Evolutionary conservation across 2,329 filamentous ascomycete genomes (phyloP), one percentile per base, ranked within the genome.

Genomic region (Botryotinia narcissicola): DNA sequence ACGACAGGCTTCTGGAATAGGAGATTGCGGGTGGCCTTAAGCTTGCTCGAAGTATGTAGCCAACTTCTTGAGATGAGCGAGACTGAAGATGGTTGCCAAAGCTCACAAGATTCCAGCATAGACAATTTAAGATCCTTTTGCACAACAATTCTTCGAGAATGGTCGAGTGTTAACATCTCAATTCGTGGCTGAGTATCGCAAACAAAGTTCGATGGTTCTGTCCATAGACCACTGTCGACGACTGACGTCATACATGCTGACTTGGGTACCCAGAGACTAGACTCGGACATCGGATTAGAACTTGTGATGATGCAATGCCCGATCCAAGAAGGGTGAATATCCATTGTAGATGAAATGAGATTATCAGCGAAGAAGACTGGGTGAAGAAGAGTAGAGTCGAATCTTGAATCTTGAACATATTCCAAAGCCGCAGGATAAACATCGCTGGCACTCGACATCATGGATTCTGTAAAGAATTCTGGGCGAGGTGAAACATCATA

Each of bases 271-370:
- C 66, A 57, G 20, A 68, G 37, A 57, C 64, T 61, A 37, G 35
- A 62, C n/a, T 40, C 40, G 64, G 37, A 9, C 9, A 54, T 57
- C 22, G 35, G 25, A 32, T 35, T 6, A 68, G 35, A 29, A 57
- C 5, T 32, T 32, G 32, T n/a, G 42, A 54, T 6, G 46, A 42
- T 44, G 32, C 74, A 51, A 68, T 76, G 72, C 20, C 75, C 75
- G 40, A 74, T 75, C 10, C 72, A 74, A 61, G 74, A 72, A 37
- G 75, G 75, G 42, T 76, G 75, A 35, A 76, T 59, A 44, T 75
- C 46, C 7, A 42, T 22, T 37, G 29, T 70, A 5, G 64, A 61
- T 7, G 71, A 48, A 35, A 73, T 37, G n/a, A 73, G 57, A 54
- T 32, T 29, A 37, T 42, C 61, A 12, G 73, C 73, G 54, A 76